Evolutionary conservation across 352 stramenopile genomes (phyloP).

Genomic region (Globisporangium barbulae): DNA sequence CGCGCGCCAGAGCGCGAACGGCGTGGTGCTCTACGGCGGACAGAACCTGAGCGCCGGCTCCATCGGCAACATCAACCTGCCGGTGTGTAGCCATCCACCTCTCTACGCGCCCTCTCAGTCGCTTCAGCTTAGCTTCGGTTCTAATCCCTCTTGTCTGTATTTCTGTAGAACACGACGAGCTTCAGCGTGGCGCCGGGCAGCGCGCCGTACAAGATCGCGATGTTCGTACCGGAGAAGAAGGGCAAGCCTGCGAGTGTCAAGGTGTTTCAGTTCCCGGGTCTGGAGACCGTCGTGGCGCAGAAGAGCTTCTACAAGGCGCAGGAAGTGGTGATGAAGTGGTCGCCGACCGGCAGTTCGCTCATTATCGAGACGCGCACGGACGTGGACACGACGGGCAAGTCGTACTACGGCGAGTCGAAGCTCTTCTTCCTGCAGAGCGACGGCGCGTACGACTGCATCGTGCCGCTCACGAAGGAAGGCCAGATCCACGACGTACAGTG

Average conservation of each 20-base stretch:
- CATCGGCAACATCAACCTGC: conserved; percentile 71
- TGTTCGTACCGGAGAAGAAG: conserved; percentile 90
- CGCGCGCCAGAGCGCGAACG: conserved; percentile 68
- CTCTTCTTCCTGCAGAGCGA: conserved; percentile 95
- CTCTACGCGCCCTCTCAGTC: background rate
- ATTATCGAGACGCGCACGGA: conserved; percentile 92
- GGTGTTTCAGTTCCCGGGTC: conserved; percentile 77
- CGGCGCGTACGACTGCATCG: conserved; percentile 90
- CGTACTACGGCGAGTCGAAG: conserved; percentile 97
- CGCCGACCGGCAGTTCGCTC: conserved; percentile 76
- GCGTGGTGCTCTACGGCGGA: conserved; percentile 78
- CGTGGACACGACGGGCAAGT: conserved; percentile 91
- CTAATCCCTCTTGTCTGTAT: background rate
- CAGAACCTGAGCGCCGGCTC: conserved; percentile 46
- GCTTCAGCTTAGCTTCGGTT: too few relatives aligned
- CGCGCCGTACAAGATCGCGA: conserved; percentile 79
- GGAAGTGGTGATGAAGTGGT: conserved; percentile 90
- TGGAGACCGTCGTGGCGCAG: conserved; percentile 60
- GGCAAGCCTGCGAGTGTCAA: conserved; percentile 84
- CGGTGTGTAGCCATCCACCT: conserved; percentile 36
- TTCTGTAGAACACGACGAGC: conserved; percentile 58
- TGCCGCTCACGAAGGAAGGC: conserved; percentile 87
- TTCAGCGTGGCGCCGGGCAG: conserved; percentile 82
- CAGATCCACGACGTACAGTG: conserved; percentile 95
- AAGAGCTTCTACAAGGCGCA: conserved; percentile 92